Conservation (phyloP, 495 filamentous ascomycete species). For the Trichoderma gamsii region DNA sequence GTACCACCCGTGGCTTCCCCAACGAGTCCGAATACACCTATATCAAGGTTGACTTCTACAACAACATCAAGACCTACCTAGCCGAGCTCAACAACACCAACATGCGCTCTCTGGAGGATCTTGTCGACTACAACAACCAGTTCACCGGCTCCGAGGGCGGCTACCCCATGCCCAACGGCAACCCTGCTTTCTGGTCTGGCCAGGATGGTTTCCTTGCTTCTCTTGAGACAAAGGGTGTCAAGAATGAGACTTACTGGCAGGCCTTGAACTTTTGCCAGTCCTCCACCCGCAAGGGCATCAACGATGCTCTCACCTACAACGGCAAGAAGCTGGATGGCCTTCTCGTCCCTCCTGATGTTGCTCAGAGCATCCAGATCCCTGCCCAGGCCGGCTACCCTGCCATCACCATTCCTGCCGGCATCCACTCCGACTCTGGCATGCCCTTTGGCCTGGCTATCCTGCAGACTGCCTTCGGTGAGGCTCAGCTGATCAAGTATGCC, state of each 20-base stretch:
- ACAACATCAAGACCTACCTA: slow-evolving; percentile 62
- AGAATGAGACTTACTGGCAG: slow-evolving; percentile 60
- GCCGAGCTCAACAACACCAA: slow-evolving; percentile 57
- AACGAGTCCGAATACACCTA: slow-evolving; percentile 68
- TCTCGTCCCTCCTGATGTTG: slow-evolving; percentile 62
- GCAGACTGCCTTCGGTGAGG: slow-evolving; percentile 59
- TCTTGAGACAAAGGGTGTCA: slow-evolving; percentile 51
- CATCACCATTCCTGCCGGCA: slow-evolving; percentile 59
- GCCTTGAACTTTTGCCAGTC: slow-evolving; percentile 55
- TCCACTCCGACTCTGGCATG: slow-evolving; percentile 52
- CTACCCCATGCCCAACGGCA: slow-evolving; percentile 44
- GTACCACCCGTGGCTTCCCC: slow-evolving; percentile 52
- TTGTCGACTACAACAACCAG: slow-evolving; percentile 61
- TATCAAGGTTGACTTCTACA: slow-evolving; percentile 73
- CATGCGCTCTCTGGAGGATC: slow-evolving; percentile 58
- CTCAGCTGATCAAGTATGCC: slow-evolving; percentile 54
- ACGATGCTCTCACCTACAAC: slow-evolving; percentile 52
- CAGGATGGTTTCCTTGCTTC: slow-evolving; percentile 64
- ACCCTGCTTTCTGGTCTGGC: slow-evolving; percentile 61
- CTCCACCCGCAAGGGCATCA: slow-evolving; percentile 58
- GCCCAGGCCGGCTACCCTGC: slow-evolving; percentile 62
- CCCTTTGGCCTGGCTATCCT: slow-evolving; percentile 64
- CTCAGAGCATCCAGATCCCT: slow-evolving; percentile 50
- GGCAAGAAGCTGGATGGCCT: slow-evolving; percentile 50
- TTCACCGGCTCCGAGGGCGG: slow-evolving; percentile 67